Base-by-base conservation (phyloP, 1,139 yeast species). In the Debaryomyces robertsiae region DNA sequence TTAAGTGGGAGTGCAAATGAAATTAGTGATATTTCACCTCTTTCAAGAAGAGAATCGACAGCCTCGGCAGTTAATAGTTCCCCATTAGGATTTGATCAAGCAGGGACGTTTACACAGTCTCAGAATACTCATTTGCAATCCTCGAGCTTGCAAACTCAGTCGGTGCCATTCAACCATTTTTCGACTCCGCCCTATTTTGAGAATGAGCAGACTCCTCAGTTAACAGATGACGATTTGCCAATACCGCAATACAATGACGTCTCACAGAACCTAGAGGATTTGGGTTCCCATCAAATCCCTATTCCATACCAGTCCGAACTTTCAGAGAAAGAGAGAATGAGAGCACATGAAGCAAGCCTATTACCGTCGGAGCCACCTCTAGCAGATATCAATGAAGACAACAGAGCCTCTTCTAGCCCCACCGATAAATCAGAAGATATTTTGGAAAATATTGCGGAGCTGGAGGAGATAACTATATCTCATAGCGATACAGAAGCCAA, bases 291-390 rank as follows among this genome's bases (percentile, higher is more conserved):
- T 14, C 29, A 37, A 32, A 43, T 55, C 7, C 56, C 63, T 3
- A 43, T 55, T 36, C 60, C 65, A 2, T 43, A 41, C 7, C 49
- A 49, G 30, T 46, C 42, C 22, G 52, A 53, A 19, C 44, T 69
- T 31, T 52, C 73, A 1, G 89, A 82, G 44, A 82, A 83, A 55
- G 84, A 81, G 46, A 55, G 72, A 18, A 60, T 82, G 53, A 65
- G 75, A 43, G 65, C 71, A 13, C 72, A 72, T 44, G 89, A 82
- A 53, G 70, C 73, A 25, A 73, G 84, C 10, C 63, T 83, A 30
- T 54, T 82, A 27, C 89, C 90, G 0, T 81, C 88, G 0, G 81
- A 75, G 28, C 87, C 88, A 1, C 73, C 65, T 3, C 50, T 62
- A 18, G 65, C 54, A 22, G 55, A 55, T 9, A 49, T 53, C 6